phyloP scores from a whole-genome alignment of 164 flowering plant genomes.

The Stephania japonica region DNA sequence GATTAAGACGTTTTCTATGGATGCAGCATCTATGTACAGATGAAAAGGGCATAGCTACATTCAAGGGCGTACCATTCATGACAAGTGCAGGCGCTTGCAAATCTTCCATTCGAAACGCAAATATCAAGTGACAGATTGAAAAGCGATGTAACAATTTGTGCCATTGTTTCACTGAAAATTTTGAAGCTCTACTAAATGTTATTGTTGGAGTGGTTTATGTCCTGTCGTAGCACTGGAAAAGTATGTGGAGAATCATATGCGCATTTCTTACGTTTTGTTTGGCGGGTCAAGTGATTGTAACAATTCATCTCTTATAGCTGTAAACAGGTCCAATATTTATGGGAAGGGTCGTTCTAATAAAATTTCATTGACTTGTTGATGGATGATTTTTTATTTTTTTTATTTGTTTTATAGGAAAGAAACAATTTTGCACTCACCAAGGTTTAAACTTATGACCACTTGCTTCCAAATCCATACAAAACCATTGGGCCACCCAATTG shows the following conservation, averaged over 20 bases:
- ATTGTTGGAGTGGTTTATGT: background rate
- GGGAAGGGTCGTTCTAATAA: no score
- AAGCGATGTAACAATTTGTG: background rate
- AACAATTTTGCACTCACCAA: no score
- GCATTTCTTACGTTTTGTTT: no score
- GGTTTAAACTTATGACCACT: no score
- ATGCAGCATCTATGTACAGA: constrained; percentile 84
- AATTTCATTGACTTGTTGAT: no score
- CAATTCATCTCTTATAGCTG: no score
- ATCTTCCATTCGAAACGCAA: constrained; percentile 62
- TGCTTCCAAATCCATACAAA: no score
- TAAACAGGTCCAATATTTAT: no score
- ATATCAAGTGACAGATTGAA: constrained; percentile 42
- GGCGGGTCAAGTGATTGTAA: no score
- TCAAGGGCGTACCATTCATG: constrained; percentile 90
- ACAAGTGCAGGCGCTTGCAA: constrained; percentile 88
- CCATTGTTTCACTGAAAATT: background rate
- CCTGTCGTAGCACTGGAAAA: background rate
- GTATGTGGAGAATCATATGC: background rate
- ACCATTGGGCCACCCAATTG: no score
- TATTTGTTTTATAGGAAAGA: no score
- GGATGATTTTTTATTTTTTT: no score
- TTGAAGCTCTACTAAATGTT: background rate
- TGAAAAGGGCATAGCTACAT: constrained; percentile 81
- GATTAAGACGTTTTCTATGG: constrained; percentile 8